Conservation (phyloP, 257 asterid genomes). For the Ligustrum vulgare region DNA sequence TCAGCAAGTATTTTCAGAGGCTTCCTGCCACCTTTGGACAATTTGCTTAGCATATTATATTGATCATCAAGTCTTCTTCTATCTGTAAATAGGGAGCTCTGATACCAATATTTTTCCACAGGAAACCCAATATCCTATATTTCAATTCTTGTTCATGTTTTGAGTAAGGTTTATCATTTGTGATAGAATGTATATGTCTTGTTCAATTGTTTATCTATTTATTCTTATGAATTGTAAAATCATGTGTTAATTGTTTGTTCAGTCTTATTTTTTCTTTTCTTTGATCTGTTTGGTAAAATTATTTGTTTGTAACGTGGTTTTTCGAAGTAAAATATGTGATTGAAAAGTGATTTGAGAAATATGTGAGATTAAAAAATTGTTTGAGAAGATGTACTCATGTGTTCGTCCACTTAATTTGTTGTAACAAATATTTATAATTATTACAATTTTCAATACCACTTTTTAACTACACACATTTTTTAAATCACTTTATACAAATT, state of each 20-base stretch:
- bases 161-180: slow-evolving; percentile 28
- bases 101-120: slow-evolving; percentile 44
- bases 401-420: too few species aligned
- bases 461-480: too few species aligned
- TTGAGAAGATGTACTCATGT: too few species aligned
- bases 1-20: slow-evolving; percentile 62
- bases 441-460: too few species aligned
- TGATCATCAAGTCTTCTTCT: slow-evolving; percentile 19
- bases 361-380: too few species aligned
- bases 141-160: slow-evolving; percentile 20
- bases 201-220: slow-evolving; percentile 2
- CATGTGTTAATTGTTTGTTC: slow-evolving; percentile 10
- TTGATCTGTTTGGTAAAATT: too few species aligned
- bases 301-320: too few species aligned
- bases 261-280: not conserved
- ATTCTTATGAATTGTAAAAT: slow-evolving; percentile 28
- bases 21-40: slow-evolving; percentile 66
- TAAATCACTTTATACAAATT: too few species aligned
- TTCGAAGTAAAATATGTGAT: too few species aligned
- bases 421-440: too few species aligned
- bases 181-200: slow-evolving; percentile 21
- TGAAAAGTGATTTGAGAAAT: too few species aligned
- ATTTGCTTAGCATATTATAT: slow-evolving; percentile 42
- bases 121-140: slow-evolving; percentile 20
- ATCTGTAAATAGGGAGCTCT: slow-evolving; percentile 64